Conservation (phyloP, 2,329 filamentous ascomycete genomes). For the Annulohypoxylon truncatum region DNA sequence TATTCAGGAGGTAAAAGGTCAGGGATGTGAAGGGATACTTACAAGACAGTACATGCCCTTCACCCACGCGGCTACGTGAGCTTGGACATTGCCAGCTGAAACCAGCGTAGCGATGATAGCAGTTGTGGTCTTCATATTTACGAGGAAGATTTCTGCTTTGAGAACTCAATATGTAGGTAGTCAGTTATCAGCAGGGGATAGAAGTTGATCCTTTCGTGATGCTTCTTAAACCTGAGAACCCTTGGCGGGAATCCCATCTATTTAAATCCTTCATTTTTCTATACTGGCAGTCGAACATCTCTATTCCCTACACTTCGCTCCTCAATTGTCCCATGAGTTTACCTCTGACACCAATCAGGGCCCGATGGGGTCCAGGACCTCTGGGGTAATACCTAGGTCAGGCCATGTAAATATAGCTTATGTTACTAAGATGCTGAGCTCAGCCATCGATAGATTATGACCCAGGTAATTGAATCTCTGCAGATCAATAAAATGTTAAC, state of each 20-base stretch:
- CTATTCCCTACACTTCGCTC: neutral
- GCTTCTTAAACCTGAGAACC: neutral
- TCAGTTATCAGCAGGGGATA: neutral
- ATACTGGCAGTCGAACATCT: neutral
- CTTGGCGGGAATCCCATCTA: slow-evolving; percentile 1
- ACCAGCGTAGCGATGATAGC: slow-evolving; percentile 15
- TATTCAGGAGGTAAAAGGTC: neutral
- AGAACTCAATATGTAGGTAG: neutral
- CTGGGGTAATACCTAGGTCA: neutral
- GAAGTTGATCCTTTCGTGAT: neutral
- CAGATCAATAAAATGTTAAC: neutral
- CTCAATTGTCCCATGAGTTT: neutral
- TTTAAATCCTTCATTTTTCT: neutral
- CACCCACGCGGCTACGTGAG: slow-evolving; percentile 53
- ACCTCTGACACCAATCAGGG: neutral
- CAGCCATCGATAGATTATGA: neutral
- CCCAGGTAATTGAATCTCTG: neutral
- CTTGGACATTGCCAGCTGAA: slow-evolving; percentile 40
- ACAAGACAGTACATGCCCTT: slow-evolving; percentile 56
- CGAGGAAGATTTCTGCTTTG: neutral
- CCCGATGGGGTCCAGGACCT: neutral
- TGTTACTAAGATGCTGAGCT: slow-evolving; percentile 18
- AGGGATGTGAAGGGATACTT: neutral
- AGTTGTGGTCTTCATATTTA: slow-evolving; percentile 20
- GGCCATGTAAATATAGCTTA: slow-evolving; percentile 16